A percentile compares a stretch with the other conserved stretches of the same genome.
Conservation (phyloP, 106 monocot species). For the Allium fistulosum region DNA sequence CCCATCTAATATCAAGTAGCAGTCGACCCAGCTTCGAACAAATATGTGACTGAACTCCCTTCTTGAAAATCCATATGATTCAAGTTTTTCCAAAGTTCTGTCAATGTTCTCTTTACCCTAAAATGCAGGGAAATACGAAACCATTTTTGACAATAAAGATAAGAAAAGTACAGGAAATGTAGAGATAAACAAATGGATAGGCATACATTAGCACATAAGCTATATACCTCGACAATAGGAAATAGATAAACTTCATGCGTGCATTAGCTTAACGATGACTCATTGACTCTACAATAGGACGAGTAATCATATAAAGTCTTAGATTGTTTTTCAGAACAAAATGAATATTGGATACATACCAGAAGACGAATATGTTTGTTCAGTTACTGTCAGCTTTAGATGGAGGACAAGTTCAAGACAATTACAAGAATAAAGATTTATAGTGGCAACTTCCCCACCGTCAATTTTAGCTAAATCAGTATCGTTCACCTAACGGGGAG, state of each 20-base stretch:
- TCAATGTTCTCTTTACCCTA: conserved; percentile 37
- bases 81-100: conserved; percentile 26
- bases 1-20: conserved; percentile 38
- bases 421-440: conserved; percentile 33
- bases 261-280: conserved; percentile 22
- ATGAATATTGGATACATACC: conserved; percentile 8
- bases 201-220: neutral
- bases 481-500: conserved; percentile 21
- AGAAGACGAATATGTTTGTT: neutral
- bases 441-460: conserved; percentile 25
- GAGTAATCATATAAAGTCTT: conserved; percentile 1
- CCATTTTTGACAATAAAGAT: neutral
- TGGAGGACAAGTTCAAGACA: conserved; percentile 27
- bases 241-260: conserved; percentile 25
- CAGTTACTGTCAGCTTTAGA: conserved; percentile 3
- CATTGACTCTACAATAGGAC: neutral
- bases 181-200: neutral
- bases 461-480: conserved; percentile 29
- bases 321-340: neutral
- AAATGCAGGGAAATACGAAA: neutral
- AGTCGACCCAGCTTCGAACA: conserved; percentile 30
- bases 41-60: conserved; percentile 24
- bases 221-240: conserved; percentile 29
- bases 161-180: neutral
- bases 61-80: conserved; percentile 7